Evolutionary conservation across 2,329 filamentous ascomycete species (phyloP), one percentile per base, ranked within the genome.

Genomic region (Aureobasidium namibiae): DNA sequence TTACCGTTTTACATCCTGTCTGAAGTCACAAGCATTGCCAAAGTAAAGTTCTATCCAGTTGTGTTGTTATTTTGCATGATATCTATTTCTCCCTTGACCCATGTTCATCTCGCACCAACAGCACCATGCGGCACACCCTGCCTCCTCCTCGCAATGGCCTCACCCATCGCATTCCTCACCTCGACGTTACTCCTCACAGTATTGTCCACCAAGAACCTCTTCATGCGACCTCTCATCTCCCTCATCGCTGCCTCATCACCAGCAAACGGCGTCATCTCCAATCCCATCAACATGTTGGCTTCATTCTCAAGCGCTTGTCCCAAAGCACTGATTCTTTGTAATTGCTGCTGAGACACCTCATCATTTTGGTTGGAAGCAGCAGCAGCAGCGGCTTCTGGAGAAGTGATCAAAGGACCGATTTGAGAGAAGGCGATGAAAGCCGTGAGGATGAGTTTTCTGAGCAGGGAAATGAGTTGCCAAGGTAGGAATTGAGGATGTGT

Each of bases 121-220:
- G 59, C 59, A 29, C 59, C 59, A 48, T 54, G 50, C 18, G 59
- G 59, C 11, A 49, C 59, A 42, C 59, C 59, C 21, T 46, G 50
- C 26, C 59, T 49, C 44, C 53, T 56, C 50, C 53, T 41, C 85
- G 82, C 80, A 60, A 92, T 74, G 29, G 85, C 84, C 61, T 79
- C 81, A 24, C 84, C 85, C 65, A 96, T 79, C 0, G 91, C 91
- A 71, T 90, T 86, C 65, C 86, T 82, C 9, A 97, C 92, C 74
- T 92, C 89, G 0, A 86, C 86, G 72, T 92, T 89, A 49, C 82
- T 84, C 64, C 84, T 81, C 61, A 95, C 88, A 14, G 86, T 92
- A 69, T 95, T 95, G 71, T 95, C 85, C 53, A 96, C 85, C 65
- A 97, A 77, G 81, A 90, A 95, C 67, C 94, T 89, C 73, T 86